A percentile compares a stretch with the other conserved stretches of the same genome.
phyloP scores from a whole-genome alignment of 306 rosid genomes.

The Ormosia emarginata region DNA sequence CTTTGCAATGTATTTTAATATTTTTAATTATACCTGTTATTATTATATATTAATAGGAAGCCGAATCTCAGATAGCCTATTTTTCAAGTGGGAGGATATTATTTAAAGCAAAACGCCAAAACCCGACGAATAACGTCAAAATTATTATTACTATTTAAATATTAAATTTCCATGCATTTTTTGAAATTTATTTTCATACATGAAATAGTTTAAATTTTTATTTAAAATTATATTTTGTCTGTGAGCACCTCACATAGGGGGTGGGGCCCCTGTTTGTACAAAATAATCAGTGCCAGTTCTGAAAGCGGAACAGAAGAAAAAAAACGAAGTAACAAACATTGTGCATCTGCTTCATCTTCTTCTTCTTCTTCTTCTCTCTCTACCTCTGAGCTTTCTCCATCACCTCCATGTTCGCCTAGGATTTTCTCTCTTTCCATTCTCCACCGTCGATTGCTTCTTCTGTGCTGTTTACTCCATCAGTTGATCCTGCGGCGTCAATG shows the following conservation, averaged over 20 bases:
- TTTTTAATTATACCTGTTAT: neutral
- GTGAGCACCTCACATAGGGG: conserved; percentile 11
- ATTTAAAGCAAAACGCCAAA: neutral
- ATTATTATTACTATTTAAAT: neutral
- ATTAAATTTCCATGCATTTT: neutral
- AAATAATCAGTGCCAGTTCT: conserved; percentile 68
- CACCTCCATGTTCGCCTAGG: conserved; percentile 33
- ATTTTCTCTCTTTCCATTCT: conserved; percentile 23
- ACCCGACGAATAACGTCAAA: conserved; percentile 12
- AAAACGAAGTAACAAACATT: neutral
- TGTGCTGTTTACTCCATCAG: neutral
- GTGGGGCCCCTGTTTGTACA: conserved; percentile 48
- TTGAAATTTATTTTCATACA: neutral
- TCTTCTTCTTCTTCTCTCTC: conserved; percentile 13
- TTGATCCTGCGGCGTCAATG: conserved; percentile 27
- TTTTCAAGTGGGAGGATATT: conserved; percentile 9
- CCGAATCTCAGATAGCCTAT: conserved; percentile 37
- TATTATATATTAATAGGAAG: neutral
- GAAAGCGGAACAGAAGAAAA: conserved; percentile 38
- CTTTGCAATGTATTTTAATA: neutral
- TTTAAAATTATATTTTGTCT: neutral
- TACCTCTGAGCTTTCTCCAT: neutral
- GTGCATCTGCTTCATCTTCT: conserved; percentile 29
- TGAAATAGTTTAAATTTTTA: conserved; percentile 14
- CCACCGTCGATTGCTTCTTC: conserved; percentile 8